Conservation (phyloP, 2,329 filamentous ascomycete genomes). For the Rutstroemia sydowiana region DNA sequence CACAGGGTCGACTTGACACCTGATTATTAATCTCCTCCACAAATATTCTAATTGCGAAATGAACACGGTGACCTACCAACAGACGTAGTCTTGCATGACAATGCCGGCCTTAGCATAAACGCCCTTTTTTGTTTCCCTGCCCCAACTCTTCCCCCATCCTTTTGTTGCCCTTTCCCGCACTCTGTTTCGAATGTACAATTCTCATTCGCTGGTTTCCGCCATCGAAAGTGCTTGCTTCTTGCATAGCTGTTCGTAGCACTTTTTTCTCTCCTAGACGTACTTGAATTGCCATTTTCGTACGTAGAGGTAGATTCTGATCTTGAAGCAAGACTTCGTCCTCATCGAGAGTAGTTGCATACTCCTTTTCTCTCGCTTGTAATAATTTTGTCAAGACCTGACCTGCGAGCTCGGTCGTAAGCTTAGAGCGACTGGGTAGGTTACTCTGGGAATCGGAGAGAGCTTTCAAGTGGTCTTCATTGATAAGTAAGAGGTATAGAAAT, state of each 20-base stretch:
- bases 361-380: slow-evolving; percentile 33
- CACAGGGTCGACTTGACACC: neutral
- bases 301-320: slow-evolving; percentile 26
- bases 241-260: slow-evolving; percentile 43
- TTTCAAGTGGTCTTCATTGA: slow-evolving; percentile 33
- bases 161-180: slow-evolving; percentile 12
- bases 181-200: slow-evolving; percentile 1
- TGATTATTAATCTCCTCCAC: slow-evolving; percentile 5
- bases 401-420: slow-evolving; percentile 36
- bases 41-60: slow-evolving; percentile 2
- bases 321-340: slow-evolving; percentile 39
- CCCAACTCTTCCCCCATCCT: slow-evolving; percentile 16
- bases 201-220: slow-evolving; percentile 31
- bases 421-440: slow-evolving; percentile 30
- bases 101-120: slow-evolving; percentile 10
- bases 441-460: slow-evolving; percentile 31
- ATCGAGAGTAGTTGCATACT: slow-evolving; percentile 47
- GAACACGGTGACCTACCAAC: slow-evolving; percentile 14
- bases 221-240: slow-evolving; percentile 29
- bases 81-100: neutral
- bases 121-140: slow-evolving; percentile 19
- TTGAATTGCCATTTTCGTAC: slow-evolving; percentile 46
- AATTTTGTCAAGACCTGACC: slow-evolving; percentile 34
- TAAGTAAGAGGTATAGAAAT: slow-evolving; percentile 38
- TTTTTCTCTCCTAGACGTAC: slow-evolving; percentile 59